These are phyloP conservation scores for Triadica sebifera DNA, from an alignment of 345 rosid genomes.

Conservation along the genomic window DNA sequence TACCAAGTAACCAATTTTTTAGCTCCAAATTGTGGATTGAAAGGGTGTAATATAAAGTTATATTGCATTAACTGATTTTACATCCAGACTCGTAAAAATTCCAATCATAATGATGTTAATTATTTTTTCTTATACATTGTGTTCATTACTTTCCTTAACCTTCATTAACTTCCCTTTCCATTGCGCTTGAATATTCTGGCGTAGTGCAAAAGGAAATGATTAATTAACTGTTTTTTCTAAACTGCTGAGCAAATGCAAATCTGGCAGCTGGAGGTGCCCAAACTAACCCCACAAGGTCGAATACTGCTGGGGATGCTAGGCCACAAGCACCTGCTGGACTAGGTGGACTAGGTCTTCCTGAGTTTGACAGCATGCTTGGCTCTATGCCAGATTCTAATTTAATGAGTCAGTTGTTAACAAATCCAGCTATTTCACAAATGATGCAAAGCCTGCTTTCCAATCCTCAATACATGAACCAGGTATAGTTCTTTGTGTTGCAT, in stretches of 20 bases:
- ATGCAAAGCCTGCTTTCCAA: constrained; percentile 62
- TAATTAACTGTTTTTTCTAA: neutral
- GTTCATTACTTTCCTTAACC: neutral
- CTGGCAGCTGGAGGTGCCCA: constrained; percentile 50
- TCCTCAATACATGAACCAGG: constrained; percentile 74
- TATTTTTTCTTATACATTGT: neutral
- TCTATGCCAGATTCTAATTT: constrained; percentile 41
- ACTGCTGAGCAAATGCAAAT: constrained; percentile 17
- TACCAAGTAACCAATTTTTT: neutral
- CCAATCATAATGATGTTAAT: neutral
- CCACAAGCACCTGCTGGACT: constrained; percentile 53
- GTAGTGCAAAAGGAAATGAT: neutral
- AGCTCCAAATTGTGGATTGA: neutral
- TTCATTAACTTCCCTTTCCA: neutral
- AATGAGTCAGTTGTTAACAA: constrained; percentile 56
- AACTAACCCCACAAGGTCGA: constrained; percentile 45
- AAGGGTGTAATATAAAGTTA: neutral
- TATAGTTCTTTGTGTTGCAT: constrained; percentile 20
- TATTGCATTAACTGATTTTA: neutral
- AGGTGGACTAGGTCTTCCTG: constrained; percentile 57
- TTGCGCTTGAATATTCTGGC: neutral
- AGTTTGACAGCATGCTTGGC: constrained; percentile 47
- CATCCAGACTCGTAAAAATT: neutral
- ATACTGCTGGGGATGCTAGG: constrained; percentile 46
- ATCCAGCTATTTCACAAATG: constrained; percentile 65